Evolutionary conservation across 148 eudicot genomes (phyloP), one percentile per base, ranked within the genome.

Genomic region (Cornus suecica): DNA sequence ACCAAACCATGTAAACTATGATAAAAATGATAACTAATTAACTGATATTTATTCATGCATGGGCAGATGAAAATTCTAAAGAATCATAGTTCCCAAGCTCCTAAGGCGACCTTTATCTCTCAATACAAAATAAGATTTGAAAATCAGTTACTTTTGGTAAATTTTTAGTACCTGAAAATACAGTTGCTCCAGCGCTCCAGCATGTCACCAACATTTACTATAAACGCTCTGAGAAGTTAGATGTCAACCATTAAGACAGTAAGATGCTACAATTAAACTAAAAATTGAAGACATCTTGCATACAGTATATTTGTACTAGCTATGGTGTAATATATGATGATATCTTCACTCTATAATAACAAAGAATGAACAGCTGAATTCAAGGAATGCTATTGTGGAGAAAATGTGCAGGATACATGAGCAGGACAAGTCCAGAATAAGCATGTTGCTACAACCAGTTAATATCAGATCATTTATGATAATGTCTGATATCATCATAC

Each of bases 171-270:
- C 98, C 93, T 92, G 88, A 94, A 94, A 83, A 85, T 80, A 81
- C 92, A 79, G 74, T 94, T 94, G 91, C 99, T 92, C 97, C 97
- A 94, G 54, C 92, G 97, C 88, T 94, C 99, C 70, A 94, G 86
- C 99, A 94, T 88, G 85, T 94, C 99, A 82, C 91, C 99, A 70
- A 94, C 83, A 83, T 94, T 94, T 77, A 94, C 97, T 75, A 94
- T 78, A 80, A 94, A 94, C 61, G 97, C 95, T 84, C 99, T 95
- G 89, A 56, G 24, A 77, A 74, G 37, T 41, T 28, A 71, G 31
- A 56, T 34, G 56, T 5, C 71, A 72, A 25, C 14, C 42, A 71
- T 41, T 45, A 76, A 70, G 14, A 75, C 27, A 75, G 31, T 66
- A 52, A 34, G 25, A 24, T 14, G 32, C n/a, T 31, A 15, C 24